Evolutionary conservation across 2,329 filamentous ascomycete genomes (phyloP), one percentile per base, ranked within the genome.

Genomic region (Talaromyces albobiverticillius): DNA sequence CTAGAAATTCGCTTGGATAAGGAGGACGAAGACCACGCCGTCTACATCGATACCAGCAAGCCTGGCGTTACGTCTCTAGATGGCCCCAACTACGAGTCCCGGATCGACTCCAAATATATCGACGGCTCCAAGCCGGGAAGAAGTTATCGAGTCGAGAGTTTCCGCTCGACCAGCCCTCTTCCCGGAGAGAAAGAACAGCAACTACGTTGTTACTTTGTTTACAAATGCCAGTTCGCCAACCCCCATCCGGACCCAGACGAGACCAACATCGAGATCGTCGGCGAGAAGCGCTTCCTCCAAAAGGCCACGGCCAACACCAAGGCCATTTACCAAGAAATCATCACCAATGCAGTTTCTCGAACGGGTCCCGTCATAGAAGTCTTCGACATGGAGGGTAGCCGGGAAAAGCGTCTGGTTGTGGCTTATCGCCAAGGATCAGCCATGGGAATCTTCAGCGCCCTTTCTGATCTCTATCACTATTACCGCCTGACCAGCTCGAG

Each of bases 381-480:
- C 71, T 99, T 95, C 65, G 93, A 99, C 69, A 92, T 99, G 53
- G 90, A 96, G 68, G 90, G 84, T 62, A 89, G 87, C 16, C 84
- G 88, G 29, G 94, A 99, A 79, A 97, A 96, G 82, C 85, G 94
- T 64, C 79, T 99, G 57, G 91, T 99, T 53, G 83, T 99, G 64
- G 94, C 92, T 43, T 97, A 96, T 81, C 91, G 93, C 64, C 90
- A 93, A 62, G 87, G 92, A 60, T 95, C 93, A 16, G 94, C 94
- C 26, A 82, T 90, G 63, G 94, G 94, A 59, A 79, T 99, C 65
- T 99, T 99, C 82, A 96, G 92, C 63, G 91, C 94, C 25, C 77
- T 99, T 64, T 95, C 90, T 60, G 92, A 97, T 71, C 80, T 99
- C 34, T 99, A 99, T 78, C 94, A 99, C 77, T 97, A 96, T 82